Percentiles rank a stretch among this genome's conserved stretches.
Conservation (phyloP, 192 early-diverging fungal species). For the Backusella australiensis region DNA sequence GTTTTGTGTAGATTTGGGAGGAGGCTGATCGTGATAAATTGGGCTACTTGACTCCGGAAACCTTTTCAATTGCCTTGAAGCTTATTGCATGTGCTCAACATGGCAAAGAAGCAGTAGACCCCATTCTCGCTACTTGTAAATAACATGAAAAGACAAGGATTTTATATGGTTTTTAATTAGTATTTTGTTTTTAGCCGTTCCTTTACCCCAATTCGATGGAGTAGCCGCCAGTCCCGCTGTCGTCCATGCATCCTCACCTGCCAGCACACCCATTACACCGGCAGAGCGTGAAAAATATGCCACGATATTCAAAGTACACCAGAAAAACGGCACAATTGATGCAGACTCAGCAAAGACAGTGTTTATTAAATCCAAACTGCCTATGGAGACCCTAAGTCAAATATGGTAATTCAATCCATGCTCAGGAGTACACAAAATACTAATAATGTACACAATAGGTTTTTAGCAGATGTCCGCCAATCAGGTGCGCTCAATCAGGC, state of each 20-base stretch:
- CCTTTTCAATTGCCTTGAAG: slow-evolving; percentile 81
- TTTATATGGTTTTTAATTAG: background rate
- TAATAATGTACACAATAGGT: slow-evolving; percentile 38
- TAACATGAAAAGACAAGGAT: background rate
- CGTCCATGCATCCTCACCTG: slow-evolving; percentile 23
- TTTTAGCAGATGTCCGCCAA: slow-evolving; percentile 70
- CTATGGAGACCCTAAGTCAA: slow-evolving; percentile 67
- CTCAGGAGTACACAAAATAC: slow-evolving; percentile 23
- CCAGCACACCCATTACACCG: slow-evolving; percentile 11
- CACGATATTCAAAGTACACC: slow-evolving; percentile 57
- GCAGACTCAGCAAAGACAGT: slow-evolving; percentile 74
- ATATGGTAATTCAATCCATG: slow-evolving; percentile 61
- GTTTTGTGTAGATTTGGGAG: slow-evolving; percentile 67
- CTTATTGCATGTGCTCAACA: slow-evolving; percentile 58
- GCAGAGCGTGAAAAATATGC: slow-evolving; percentile 62
- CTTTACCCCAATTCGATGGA: slow-evolving; percentile 37
- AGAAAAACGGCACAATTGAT: slow-evolving; percentile 55
- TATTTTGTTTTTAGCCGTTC: slow-evolving; percentile 13
- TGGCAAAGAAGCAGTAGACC: slow-evolving; percentile 16
- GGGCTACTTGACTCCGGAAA: slow-evolving; percentile 69
- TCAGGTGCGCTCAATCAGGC: slow-evolving; percentile 70
- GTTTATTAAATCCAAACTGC: slow-evolving; percentile 80
- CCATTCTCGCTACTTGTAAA: slow-evolving; percentile 18
- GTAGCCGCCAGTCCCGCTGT: background rate
- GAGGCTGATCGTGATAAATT: slow-evolving; percentile 73